phyloP scores from a whole-genome alignment of 2,329 filamentous ascomycete species.

The Zymoseptoria ardabiliae region DNA sequence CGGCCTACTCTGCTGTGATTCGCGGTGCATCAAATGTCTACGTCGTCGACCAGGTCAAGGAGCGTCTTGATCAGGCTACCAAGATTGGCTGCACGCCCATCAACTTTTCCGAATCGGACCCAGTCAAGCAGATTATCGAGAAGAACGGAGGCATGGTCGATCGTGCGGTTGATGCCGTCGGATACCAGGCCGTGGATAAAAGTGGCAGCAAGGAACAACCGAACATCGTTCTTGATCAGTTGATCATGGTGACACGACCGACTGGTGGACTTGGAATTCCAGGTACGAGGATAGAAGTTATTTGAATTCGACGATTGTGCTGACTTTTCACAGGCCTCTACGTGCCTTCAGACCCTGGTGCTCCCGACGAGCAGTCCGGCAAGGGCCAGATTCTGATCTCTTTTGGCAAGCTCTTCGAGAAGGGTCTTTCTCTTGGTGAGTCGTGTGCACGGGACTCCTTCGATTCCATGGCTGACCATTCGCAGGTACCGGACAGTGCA shows the following conservation, averaged over 20 bases:
- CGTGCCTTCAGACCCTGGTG: constrained; percentile 51
- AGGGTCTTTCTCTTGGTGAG: constrained; percentile 54
- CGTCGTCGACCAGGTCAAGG: constrained; percentile 56
- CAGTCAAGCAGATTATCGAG: constrained; percentile 53
- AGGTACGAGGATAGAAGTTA: constrained; percentile 28
- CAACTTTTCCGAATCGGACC: constrained; percentile 54
- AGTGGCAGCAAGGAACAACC: constrained; percentile 53
- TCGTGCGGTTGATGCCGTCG: constrained; percentile 57
- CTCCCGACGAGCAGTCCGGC: constrained; percentile 52
- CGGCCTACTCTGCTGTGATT: constrained; percentile 55
- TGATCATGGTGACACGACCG: constrained; percentile 55
- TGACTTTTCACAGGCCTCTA: constrained; percentile 19
- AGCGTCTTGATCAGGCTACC: constrained; percentile 51
- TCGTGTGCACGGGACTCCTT: constrained; percentile 44
- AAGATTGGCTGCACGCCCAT: constrained; percentile 57
- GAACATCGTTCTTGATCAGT: constrained; percentile 56
- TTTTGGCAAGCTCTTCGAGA: constrained; percentile 63
- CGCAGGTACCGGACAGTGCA: constrained; percentile 53
- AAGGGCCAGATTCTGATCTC: constrained; percentile 58
- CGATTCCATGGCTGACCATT: constrained; percentile 24
- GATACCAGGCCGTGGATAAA: constrained; percentile 54
- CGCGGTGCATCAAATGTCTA: constrained; percentile 56
- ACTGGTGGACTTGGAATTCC: constrained; percentile 57
- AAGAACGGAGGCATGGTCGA: constrained; percentile 56
- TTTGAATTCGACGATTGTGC: constrained; percentile 1